Base-by-base conservation (phyloP, 176 grass and related monocot genomes). In the Secale cereale region DNA sequence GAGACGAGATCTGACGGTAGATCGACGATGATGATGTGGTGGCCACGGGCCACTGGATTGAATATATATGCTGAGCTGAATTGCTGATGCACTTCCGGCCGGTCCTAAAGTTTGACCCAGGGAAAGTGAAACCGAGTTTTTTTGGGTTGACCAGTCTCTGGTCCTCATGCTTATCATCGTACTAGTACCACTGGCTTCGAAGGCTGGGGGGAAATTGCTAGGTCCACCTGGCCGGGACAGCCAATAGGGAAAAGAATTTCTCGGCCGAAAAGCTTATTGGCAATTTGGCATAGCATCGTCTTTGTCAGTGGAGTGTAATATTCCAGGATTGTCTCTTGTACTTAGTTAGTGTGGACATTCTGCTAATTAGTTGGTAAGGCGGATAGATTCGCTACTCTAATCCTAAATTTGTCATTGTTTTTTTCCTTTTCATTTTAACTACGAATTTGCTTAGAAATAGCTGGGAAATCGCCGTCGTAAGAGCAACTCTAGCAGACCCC, bases 81-180 rank as follows among this genome's bases (percentile, higher is more conserved):
- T 9, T 57, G 22, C 65, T 65, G 28, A 32, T 70, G 62, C 35
- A 10, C 22, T 20, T 52, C 72, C 50, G 59, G 69, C 72, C 50
- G 59, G 69, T 74, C 26, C 45, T 66, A 33, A 85, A 57, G 73
- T 86, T 90, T 94, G 92, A 94, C 92, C 84, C 15, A 76, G 29
- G 13, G 64, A 88, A 41, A 74, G 27, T 12, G 69, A 89, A 87
- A 73, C 52, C 56, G 65, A 82, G 87, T 59, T 78, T 27, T 70
- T 14, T 71, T 27, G 43, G 67, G 64, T 67, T 29, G 77, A 83
- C 72, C 60, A 54, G 63, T 65, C 77, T 30, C 50, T 48, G 88
- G 70, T 74, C 70, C 14, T 91, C 91, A 88, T 82, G 77, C 46
- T 86, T 10, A n/a, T 70, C 29, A 72, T 70, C 46, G 31, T 27